These are phyloP conservation scores for Striga asiatica DNA, from an alignment of 257 asterid genomes.

Conservation along the genomic window DNA sequence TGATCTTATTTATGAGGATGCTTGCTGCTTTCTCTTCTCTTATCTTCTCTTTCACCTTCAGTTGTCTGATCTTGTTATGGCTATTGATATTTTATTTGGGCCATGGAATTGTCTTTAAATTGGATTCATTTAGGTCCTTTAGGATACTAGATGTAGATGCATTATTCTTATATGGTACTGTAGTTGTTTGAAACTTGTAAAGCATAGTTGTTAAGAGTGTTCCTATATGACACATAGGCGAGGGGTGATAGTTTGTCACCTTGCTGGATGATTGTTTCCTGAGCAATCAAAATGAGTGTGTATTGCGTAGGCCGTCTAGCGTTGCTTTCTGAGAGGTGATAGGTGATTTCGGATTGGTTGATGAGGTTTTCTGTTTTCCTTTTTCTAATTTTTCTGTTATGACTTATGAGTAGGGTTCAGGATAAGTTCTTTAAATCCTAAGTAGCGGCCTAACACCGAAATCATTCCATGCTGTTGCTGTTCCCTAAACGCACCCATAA, in stretches of 20 bases:
- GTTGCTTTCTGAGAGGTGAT: not conserved
- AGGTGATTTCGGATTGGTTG: not conserved
- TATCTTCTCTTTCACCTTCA: not conserved
- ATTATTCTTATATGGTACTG: not conserved
- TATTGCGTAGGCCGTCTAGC: not conserved
- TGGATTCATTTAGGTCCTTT: not conserved
- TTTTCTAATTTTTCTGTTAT: not conserved
- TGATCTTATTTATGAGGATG: constrained; percentile 15
- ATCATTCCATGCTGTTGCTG: no score
- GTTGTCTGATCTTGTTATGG: constrained; percentile 1
- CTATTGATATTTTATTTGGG: not conserved
- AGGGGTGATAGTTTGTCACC: not conserved
- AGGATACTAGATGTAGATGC: not conserved
- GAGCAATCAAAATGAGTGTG: not conserved
- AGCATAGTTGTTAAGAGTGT: not conserved
- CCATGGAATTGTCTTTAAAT: not conserved
- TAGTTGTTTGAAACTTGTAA: not conserved
- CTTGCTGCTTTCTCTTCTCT: not conserved
- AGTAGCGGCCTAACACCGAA: no score
- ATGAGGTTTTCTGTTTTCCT: not conserved
- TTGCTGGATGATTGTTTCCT: not conserved
- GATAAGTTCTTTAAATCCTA: no score
- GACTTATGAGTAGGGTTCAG: no score
- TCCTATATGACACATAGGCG: not conserved
- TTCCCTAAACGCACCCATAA: no score